Evolutionary conservation across 164 flowering plant species (phyloP).

Genomic region (Stephania japonica): DNA sequence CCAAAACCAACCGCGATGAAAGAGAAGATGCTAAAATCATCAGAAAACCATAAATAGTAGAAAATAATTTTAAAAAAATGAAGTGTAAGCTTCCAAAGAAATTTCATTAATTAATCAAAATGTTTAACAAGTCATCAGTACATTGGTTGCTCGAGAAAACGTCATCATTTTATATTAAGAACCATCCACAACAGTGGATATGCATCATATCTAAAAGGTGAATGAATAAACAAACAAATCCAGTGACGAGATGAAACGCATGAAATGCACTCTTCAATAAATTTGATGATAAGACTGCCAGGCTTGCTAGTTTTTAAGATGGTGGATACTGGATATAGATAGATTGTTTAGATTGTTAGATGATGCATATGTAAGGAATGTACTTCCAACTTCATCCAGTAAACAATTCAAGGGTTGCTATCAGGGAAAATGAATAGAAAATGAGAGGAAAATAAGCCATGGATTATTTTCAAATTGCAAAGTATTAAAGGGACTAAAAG

Average conservation of each 20-base stretch:
- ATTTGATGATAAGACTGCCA: neutral
- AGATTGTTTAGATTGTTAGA: neutral
- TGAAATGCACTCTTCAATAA: neutral
- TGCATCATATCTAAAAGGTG: neutral
- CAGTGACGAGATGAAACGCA: neutral
- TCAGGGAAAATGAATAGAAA: too few species aligned
- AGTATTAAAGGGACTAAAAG: too few species aligned
- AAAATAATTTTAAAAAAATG: neutral
- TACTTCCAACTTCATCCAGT: neutral
- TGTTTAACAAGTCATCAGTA: neutral
- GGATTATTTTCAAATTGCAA: too few species aligned
- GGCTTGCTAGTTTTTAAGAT: neutral
- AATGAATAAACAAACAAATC: neutral
- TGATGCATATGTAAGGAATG: neutral
- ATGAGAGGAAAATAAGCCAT: too few species aligned
- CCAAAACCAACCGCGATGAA: neutral
- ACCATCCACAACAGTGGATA: neutral
- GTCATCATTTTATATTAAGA: neutral
- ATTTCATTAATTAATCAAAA: neutral
- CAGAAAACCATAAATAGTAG: neutral
- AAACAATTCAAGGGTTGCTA: neutral
- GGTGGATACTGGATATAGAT: too few species aligned
- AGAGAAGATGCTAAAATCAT: neutral
- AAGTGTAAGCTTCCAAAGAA: neutral
- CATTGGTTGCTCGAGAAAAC: neutral